Base-by-base conservation (phyloP, 768 basidiomycete genomes). In the Mycena galopus region DNA sequence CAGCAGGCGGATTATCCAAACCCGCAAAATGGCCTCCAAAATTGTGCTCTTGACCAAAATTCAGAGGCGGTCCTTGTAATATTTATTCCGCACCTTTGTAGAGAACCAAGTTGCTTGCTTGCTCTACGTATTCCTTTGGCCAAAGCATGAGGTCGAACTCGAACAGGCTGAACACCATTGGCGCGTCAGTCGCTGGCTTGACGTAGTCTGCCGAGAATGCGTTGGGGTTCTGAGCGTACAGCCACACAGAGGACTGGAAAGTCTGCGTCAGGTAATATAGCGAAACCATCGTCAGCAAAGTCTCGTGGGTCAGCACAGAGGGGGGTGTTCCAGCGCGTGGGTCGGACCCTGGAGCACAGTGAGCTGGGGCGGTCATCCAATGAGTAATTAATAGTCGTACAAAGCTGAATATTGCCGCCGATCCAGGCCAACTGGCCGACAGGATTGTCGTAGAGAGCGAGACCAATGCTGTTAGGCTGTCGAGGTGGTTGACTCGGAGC, bases 361-460 rank as follows among this genome's bases (percentile, higher is more conserved):
- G 4, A 65, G 33, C n/a, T 6, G 32, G 37, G 19, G n/a, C n/a
- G n/a, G n/a, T n/a, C 5, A 12, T 25, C 2, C 39, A n/a, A 33
- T 27, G 30, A 11, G 30, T 16, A 17, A 63, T 6, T 16, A 17
- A 63, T 6, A 23, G 12, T 58, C 47, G 23, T 39, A 74, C 77
- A 74, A 21, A 50, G 58, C 32, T 67, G 42, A 60, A 73, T 78
- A 44, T 79, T 76, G 29, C 76, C 79, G 12, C 79, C 78, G 7
- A 80, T 75, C 75, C 76, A 80, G n/a, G 77, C 67, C 23, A 79
- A 77, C n/a, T 76, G 71, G 21, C 76, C 79, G 14, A 80, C 32
- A 3, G 78, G 79, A 33, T 76, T 77, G 67, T 79, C 78, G 51
- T 71, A 50, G 9, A 80, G 63, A 2, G 77, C 78, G 35, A 76